These are phyloP conservation scores for Phytophthora cryptogea DNA, from an alignment of 352 stramenopile species.

Conservation along the genomic window DNA sequence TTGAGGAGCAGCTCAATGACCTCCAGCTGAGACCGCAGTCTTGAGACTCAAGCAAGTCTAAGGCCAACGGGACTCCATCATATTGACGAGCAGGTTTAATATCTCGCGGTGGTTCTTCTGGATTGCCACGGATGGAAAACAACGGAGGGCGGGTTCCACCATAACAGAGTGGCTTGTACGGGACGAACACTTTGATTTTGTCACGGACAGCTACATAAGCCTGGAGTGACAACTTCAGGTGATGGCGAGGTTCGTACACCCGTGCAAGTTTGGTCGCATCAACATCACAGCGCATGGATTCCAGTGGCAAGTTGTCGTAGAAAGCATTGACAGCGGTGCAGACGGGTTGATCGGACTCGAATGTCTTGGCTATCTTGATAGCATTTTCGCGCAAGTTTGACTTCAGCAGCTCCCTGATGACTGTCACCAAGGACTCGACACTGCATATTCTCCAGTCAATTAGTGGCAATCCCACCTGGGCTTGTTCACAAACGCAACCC, in stretches of 20 bases:
- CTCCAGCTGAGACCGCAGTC: conserved; percentile 15
- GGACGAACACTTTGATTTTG: conserved; percentile 34
- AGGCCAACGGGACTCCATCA: conserved; percentile 16
- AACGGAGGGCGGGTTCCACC: conserved; percentile 23
- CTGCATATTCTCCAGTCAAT: conserved; percentile 68
- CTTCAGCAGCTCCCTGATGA: conserved; percentile 52
- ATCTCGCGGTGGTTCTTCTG: conserved; percentile 8
- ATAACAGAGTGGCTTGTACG: conserved; percentile 40
- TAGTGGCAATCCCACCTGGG: conserved; percentile 67
- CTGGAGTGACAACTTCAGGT: conserved; percentile 41
- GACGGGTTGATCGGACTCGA: conserved; percentile 65
- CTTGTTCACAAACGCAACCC: conserved; percentile 64
- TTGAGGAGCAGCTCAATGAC: conserved; percentile 28
- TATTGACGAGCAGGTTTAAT: conserved; percentile 22
- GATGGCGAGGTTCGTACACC: conserved; percentile 35
- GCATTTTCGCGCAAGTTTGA: conserved; percentile 45
- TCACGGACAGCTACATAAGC: conserved; percentile 36
- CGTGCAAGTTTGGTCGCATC: conserved; percentile 38
- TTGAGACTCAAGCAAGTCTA: conserved; percentile 21
- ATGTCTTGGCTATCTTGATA: conserved; percentile 40
- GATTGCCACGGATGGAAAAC: conserved; percentile 27
- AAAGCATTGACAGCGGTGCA: conserved; percentile 67
- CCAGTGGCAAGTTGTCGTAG: conserved; percentile 65
- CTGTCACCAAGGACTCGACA: conserved; percentile 50
- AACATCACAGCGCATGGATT: conserved; percentile 82